Percentiles rank a stretch among this genome's conserved stretches.
phyloP scores from a whole-genome alignment of 2,329 filamentous ascomycete species.

The Neopestalotiopsis rosae region DNA sequence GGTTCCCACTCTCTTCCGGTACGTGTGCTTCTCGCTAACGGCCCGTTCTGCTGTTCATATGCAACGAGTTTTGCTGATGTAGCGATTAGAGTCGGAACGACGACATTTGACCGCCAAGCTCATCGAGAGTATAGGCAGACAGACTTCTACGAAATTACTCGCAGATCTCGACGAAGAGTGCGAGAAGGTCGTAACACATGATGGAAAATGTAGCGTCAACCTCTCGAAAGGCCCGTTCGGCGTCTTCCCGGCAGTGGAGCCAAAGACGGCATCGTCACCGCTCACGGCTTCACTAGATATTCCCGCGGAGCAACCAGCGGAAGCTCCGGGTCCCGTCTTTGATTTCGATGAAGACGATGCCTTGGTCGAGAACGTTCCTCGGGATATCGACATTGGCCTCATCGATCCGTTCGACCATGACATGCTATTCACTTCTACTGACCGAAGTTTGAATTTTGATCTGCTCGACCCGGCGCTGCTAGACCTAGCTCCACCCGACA shows the following conservation, averaged over 20 bases:
- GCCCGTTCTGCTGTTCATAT: not conserved
- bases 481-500: not conserved
- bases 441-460: not conserved
- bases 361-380: not conserved
- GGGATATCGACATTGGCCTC: not conserved
- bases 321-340: not conserved
- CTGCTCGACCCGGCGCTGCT: not conserved
- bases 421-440: not conserved
- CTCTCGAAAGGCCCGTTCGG: conserved; percentile 20
- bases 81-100: conserved; percentile 33
- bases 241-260: conserved; percentile 20
- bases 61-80: not conserved
- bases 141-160: conserved; percentile 28
- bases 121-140: conserved; percentile 34
- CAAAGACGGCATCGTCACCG: not conserved
- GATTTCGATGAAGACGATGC: not conserved
- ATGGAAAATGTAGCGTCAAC: conserved; percentile 13
- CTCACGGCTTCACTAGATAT: not conserved
- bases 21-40: not conserved
- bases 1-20: conserved; percentile 47
- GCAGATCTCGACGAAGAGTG: conserved; percentile 29
- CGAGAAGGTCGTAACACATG: not conserved
- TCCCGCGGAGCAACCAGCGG: not conserved
- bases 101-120: conserved; percentile 40
- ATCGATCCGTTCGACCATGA: not conserved